phyloP scores from a whole-genome alignment of 768 basidiomycete species.

The Tricholoma furcatifolium region DNA sequence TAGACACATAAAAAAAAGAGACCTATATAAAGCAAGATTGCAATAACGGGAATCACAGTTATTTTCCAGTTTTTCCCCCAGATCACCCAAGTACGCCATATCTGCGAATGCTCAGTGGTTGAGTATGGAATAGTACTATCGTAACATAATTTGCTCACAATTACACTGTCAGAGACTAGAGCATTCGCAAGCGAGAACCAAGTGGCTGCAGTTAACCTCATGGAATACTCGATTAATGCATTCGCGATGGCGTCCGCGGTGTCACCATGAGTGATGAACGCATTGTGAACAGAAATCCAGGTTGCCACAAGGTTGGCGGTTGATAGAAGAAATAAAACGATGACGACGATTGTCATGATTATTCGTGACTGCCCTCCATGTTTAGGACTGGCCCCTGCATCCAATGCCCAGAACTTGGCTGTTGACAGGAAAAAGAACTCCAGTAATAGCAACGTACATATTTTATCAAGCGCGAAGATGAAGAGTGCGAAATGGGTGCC shows the following conservation, averaged over 20 bases:
- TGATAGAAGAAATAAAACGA: conserved; percentile 7
- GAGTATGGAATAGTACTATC: neutral
- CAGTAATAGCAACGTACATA: conserved; percentile 2
- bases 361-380: neutral
- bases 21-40: conserved; percentile 10
- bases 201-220: conserved; percentile 7
- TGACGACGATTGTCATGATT: conserved; percentile 7
- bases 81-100: conserved; percentile 17
- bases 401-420: neutral
- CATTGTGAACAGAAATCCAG: conserved; percentile 13
- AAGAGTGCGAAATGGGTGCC: conserved; percentile 13
- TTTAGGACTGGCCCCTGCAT: conserved; percentile 8
- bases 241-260: conserved; percentile 1
- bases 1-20: neutral
- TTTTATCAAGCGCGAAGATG: conserved; percentile 4
- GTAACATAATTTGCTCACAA: neutral
- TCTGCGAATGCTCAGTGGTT: conserved; percentile 1
- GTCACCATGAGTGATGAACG: conserved; percentile 12
- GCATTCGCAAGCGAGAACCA: conserved; percentile 10
- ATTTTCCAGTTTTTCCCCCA: conserved; percentile 13
- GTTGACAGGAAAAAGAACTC: no score
- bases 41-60: conserved; percentile 7
- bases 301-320: conserved; percentile 9
- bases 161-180: conserved; percentile 8
- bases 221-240: conserved; percentile 11